These are phyloP conservation scores for Exserohilum turcica DNA, from an alignment of 2,329 filamentous ascomycete genomes.

Conservation along the genomic window DNA sequence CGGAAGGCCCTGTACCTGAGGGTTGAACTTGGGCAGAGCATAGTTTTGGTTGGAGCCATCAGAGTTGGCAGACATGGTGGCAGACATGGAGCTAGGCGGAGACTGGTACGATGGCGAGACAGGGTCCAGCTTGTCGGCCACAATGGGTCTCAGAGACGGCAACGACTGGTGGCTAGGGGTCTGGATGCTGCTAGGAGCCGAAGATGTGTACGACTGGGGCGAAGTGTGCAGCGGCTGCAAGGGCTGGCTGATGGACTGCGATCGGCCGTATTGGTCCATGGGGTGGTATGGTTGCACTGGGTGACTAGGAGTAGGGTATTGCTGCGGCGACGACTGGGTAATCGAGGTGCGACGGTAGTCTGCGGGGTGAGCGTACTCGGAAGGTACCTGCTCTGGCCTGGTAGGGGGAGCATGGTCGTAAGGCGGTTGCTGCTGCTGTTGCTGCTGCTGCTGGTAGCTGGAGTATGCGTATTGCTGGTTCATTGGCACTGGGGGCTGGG, in stretches of 20 bases:
- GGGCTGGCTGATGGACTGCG: conserved; percentile 45
- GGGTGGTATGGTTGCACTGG: conserved; percentile 42
- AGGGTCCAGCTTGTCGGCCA: conserved; percentile 48
- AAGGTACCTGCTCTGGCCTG: conserved; percentile 43
- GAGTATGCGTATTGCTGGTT: conserved; percentile 51
- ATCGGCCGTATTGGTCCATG: conserved; percentile 46
- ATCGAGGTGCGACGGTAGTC: conserved; percentile 52
- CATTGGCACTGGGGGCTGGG: conserved; percentile 39
- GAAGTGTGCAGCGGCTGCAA: conserved; percentile 42
- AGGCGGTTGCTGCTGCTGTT: conserved; percentile 28
- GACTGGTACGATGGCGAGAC: conserved; percentile 53
- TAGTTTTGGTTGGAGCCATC: conserved; percentile 36
- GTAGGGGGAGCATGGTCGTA: conserved; percentile 45
- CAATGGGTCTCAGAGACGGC: conserved; percentile 49
- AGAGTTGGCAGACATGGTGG: conserved; percentile 42
- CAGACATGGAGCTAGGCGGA: conserved; percentile 39
- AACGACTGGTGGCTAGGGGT: conserved; percentile 48
- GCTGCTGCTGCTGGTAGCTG: conserved; percentile 35
- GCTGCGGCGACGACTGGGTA: conserved; percentile 37
- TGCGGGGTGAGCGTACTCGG: conserved; percentile 46
- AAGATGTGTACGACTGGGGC: conserved; percentile 38
- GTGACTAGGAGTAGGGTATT: conserved; percentile 44
- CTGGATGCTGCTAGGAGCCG: conserved; percentile 37
- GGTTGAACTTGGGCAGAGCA: conserved; percentile 33
- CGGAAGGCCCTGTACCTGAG: conserved; percentile 33